Evolutionary conservation across 2,329 filamentous ascomycete species (phyloP), one percentile per base, ranked within the genome.

Genomic region (Leptographium wingfieldii): DNA sequence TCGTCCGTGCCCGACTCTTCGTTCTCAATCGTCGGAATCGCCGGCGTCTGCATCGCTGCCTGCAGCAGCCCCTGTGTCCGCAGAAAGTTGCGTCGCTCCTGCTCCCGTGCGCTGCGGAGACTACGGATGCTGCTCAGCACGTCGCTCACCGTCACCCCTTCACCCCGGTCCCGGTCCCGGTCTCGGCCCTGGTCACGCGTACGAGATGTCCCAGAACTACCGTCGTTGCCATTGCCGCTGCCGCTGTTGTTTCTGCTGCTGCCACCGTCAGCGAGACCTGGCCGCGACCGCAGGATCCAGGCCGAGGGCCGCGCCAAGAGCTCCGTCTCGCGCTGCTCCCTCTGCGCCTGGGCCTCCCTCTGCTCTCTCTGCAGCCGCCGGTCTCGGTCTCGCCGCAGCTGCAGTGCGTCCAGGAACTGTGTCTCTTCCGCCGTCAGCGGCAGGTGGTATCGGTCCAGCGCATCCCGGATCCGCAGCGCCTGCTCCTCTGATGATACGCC

Each of bases 381-480:
- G n/a, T 56, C 43, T 22, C 78, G 75, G 29, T 79, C 75, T 40
- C 81, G 77, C 57, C 80, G 77, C 35, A 74, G 74, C 62, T 81
- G 77, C 33, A 83, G 73, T 3, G 80, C 80, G 61, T 84, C 80
- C 3, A 84, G 69, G 1, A 84, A 79, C 53, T 78, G 69, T 2
- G 78, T 79, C 64, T 85, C 82, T 56, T 81, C 79, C 1, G 76
- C 63, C 2, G 76, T 79, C 35, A 82, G 72, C 1, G 81, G 80
- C 38, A 74, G 71, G 59, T 82, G 80, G 33, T 80, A 69, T 38
- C 73, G 70, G 19, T 80, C 74, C 12, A 76, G 63, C 1, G 66
- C 58, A 11, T 75, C 73, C 2, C 65, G 66, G 5, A 68, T 67
- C 63, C 71, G 63, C 63, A 62, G 62, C 57, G 73, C 66, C 61